Percentiles rank a stretch among this genome's conserved stretches.
Evolutionary conservation across 768 basidiomycete species (phyloP).

Genomic region (Termitomyces bulborhizus): DNA sequence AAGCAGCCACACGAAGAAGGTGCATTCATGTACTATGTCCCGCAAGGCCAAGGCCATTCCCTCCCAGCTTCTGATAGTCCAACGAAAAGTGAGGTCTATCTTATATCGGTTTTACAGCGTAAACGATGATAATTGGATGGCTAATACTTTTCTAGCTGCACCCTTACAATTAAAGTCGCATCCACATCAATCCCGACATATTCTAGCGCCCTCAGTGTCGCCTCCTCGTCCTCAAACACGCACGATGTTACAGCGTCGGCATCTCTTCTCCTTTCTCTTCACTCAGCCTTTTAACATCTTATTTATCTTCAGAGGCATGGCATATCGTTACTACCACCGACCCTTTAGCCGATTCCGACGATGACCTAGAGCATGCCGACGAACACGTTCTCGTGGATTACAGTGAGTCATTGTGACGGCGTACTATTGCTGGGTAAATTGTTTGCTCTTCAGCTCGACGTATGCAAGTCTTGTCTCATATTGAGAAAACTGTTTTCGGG

Average conservation of each 20-base stretch:
- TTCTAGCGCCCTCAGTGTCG: constrained; percentile 20
- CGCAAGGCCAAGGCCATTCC: constrained; percentile 28
- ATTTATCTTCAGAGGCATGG: constrained; percentile 58
- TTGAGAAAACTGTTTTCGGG: constrained; percentile 6
- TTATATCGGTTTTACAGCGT: not conserved
- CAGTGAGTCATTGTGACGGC: constrained; percentile 32
- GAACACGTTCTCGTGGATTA: constrained; percentile 62
- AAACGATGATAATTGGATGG: not conserved
- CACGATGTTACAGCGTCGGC: constrained; percentile 41
- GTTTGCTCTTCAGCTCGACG: constrained; percentile 35
- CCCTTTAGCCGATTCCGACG: constrained; percentile 68
- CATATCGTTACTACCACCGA: constrained; percentile 55
- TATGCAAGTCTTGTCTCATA: constrained; percentile 18
- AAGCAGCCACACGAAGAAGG: constrained; percentile 35
- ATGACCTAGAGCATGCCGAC: constrained; percentile 48
- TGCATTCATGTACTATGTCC: constrained; percentile 46
- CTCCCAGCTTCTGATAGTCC: constrained; percentile 15
- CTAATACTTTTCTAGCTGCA: constrained; percentile 1
- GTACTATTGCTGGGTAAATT: not conserved
- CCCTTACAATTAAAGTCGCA: constrained; percentile 11
- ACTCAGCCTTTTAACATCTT: constrained; percentile 1
- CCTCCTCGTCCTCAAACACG: constrained; percentile 24
- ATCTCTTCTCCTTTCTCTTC: constrained; percentile 2
- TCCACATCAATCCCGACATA: constrained; percentile 7
- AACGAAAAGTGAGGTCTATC: constrained; percentile 16